phyloP scores from a whole-genome alignment of 1,284 basidiomycete genomes.

The Dichomitus squalens region DNA sequence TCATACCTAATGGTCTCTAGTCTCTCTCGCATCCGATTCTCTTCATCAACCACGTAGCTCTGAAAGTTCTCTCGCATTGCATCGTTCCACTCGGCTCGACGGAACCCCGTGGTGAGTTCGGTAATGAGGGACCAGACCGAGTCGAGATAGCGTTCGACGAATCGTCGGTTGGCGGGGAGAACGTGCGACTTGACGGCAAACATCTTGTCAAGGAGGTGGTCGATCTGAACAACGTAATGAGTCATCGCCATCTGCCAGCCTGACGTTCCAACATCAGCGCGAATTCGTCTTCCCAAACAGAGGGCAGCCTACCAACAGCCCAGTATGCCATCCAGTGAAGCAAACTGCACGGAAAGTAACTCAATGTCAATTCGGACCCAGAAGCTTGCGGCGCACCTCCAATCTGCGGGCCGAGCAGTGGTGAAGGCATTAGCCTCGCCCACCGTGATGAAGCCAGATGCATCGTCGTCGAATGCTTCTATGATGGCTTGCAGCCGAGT shows the following conservation, averaged over 20 bases:
- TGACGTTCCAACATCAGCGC: not conserved
- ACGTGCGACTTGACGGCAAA: conserved; percentile 15
- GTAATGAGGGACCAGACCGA: conserved; percentile 6
- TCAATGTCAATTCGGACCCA: not conserved
- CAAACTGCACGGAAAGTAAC: conserved; percentile 17
- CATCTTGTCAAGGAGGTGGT: conserved; percentile 25
- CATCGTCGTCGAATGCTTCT: conserved; percentile 55
- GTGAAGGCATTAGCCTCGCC: conserved; percentile 50
- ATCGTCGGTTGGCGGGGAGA: conserved; percentile 18
- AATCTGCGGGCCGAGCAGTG: conserved; percentile 20
- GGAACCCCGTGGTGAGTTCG: conserved; percentile 11
- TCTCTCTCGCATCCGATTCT: conserved; percentile 19
- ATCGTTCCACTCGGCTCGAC: not conserved
- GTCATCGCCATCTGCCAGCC: conserved; percentile 25
- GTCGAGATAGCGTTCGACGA: conserved; percentile 18
- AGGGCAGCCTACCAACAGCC: conserved; percentile 23
- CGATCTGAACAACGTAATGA: conserved; percentile 25
- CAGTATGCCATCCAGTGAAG: conserved; percentile 32
- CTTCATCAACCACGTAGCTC: conserved; percentile 23
- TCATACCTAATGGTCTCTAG: conserved; percentile 29
- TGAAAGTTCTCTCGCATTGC: conserved; percentile 15
- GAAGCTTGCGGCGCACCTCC: conserved; percentile 24
- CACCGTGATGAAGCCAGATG: too few relatives aligned
- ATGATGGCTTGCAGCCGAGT: conserved; percentile 45
- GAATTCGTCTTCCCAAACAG: too few relatives aligned